These are phyloP conservation scores for Pyricularia grisea DNA, from an alignment of 2,329 filamentous ascomycete species.

Conservation along the genomic window DNA sequence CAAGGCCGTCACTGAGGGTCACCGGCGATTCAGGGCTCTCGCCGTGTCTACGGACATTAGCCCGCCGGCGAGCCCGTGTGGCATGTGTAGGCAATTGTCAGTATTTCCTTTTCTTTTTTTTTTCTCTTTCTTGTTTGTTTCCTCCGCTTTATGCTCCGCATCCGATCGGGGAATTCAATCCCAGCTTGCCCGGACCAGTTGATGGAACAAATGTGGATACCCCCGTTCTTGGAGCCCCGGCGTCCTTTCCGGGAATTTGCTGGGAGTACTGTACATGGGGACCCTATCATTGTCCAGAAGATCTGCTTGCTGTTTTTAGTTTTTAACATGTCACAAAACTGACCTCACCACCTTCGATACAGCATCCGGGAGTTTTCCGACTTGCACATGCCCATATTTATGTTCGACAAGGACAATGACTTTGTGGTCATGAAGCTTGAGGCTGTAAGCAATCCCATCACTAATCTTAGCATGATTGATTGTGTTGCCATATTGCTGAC, in stretches of 20 bases:
- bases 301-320: constrained; percentile 1
- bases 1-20: constrained; percentile 59
- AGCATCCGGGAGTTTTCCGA: constrained; percentile 71
- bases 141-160: background rate
- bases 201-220: background rate
- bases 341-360: background rate
- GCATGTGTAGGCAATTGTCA: constrained; percentile 92
- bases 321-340: background rate
- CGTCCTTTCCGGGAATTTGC: background rate
- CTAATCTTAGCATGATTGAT: constrained; percentile 1
- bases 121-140: background rate
- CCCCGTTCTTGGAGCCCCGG: background rate
- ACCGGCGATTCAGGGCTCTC: constrained; percentile 60
- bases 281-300: background rate
- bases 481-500: background rate
- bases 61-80: constrained; percentile 69
- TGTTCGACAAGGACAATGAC: constrained; percentile 79
- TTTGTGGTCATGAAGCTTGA: constrained; percentile 62
- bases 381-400: constrained; percentile 67
- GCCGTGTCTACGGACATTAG: constrained; percentile 76
- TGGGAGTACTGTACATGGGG: background rate
- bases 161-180: background rate
- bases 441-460: constrained; percentile 34
- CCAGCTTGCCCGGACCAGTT: background rate
- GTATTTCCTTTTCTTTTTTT: constrained; percentile 22